Evolutionary conservation across 176 grass and related monocot species (phyloP).

Genomic region (Zizania latifolia): DNA sequence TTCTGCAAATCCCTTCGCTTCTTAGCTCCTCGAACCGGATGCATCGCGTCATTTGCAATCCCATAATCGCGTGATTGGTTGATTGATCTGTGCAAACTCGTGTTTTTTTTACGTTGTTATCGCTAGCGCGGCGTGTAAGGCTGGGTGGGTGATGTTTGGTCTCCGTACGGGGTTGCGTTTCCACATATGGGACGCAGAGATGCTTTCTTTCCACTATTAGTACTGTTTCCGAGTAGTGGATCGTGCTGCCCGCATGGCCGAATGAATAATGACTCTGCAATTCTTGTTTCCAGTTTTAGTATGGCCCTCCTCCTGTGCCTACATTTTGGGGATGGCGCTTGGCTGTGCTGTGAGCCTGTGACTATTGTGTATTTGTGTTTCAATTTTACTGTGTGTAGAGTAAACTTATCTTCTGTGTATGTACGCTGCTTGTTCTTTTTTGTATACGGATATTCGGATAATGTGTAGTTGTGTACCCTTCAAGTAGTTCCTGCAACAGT

Average conservation of each 20-base stretch:
- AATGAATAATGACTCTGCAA: not conserved
- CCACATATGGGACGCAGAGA: conserved; percentile 33
- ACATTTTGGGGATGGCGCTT: conserved; percentile 22
- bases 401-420: not conserved
- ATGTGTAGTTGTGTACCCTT: not conserved
- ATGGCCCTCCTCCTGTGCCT: conserved; percentile 13
- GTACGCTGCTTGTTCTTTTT: not conserved
- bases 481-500: not conserved
- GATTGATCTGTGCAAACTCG: not conserved
- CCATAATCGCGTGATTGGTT: conserved; percentile 5
- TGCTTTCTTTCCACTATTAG: conserved; percentile 27
- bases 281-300: conserved; percentile 36
- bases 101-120: not conserved
- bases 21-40: not conserved
- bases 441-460: not conserved
- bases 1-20: not conserved
- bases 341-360: not conserved
- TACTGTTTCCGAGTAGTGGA: no score
- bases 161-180: conserved; percentile 25
- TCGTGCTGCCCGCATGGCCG: conserved; percentile 20
- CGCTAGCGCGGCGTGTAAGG: not conserved
- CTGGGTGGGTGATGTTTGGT: not conserved
- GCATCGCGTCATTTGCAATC: not conserved
- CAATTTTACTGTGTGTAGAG: conserved; percentile 19
- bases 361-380: conserved; percentile 10